Conservation (phyloP, 805 yeast genomes). For the Kluyveromyces dobzhanskii region DNA sequence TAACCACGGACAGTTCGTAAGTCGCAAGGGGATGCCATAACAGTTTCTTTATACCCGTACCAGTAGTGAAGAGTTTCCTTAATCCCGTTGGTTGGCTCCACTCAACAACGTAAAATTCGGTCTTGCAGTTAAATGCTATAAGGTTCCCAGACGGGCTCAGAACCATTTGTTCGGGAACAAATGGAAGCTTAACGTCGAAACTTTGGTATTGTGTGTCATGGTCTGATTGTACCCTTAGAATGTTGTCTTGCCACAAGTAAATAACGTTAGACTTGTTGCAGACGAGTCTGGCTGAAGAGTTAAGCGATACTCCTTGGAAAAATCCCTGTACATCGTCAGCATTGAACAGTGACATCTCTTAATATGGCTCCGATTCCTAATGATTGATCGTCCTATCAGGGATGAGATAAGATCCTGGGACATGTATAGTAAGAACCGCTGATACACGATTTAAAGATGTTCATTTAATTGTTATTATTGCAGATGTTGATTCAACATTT, state of each 20-base stretch:
- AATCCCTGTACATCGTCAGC: not conserved
- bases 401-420: too few relatives aligned
- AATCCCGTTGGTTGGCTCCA: not conserved
- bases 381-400: too few relatives aligned
- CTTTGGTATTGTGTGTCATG: not conserved
- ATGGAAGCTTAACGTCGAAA: not conserved
- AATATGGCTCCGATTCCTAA: too few relatives aligned
- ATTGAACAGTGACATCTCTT: not conserved
- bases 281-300: not conserved
- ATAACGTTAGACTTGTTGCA: not conserved
- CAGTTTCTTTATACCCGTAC: constrained; percentile 30
- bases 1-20: constrained; percentile 16
- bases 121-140: not conserved
- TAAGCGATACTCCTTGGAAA: not conserved
- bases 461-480: too few relatives aligned
- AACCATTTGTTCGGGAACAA: not conserved
- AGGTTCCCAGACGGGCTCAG: not conserved
- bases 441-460: too few relatives aligned
- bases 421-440: too few relatives aligned
- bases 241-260: constrained; percentile 1
- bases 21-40: constrained; percentile 36
- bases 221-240: not conserved
- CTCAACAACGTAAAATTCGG: not conserved
- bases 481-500: too few relatives aligned
- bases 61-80: not conserved